Evolutionary conservation across 2,329 filamentous ascomycete species (phyloP).

Genomic region (Stachybotrys chlorohalonatus): DNA sequence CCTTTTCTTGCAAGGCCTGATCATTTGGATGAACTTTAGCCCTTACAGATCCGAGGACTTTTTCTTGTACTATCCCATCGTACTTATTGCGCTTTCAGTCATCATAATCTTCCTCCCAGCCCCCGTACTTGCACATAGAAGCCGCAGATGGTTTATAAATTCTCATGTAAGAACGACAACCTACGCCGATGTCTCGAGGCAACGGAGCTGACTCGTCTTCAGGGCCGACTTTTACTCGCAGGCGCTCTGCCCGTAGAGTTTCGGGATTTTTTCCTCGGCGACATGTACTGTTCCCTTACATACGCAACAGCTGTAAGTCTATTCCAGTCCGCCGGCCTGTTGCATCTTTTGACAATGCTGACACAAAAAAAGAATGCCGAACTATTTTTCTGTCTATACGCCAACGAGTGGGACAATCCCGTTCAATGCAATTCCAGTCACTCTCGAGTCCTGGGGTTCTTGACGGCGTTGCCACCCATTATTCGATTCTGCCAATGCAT

Average conservation of each 20-base stretch:
- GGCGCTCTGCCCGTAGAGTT: conserved; percentile 93
- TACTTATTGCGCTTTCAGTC: conserved; percentile 62
- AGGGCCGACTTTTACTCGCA: conserved; percentile 80
- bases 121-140: conserved; percentile 64
- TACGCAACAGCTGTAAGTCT: conserved; percentile 74
- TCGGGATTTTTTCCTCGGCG: conserved; percentile 91
- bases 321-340: neutral
- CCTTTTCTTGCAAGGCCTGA: conserved; percentile 65
- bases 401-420: conserved; percentile 65
- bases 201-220: neutral
- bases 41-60: conserved; percentile 55
- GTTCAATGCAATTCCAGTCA: conserved; percentile 75
- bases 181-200: conserved; percentile 5
- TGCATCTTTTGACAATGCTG: conserved; percentile 3
- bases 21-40: conserved; percentile 85
- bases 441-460: conserved; percentile 77
- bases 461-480: conserved; percentile 72
- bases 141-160: conserved; percentile 78
- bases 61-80: conserved; percentile 79
- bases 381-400: conserved; percentile 90
- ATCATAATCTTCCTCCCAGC: conserved; percentile 67
- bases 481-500: conserved; percentile 90
- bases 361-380: conserved; percentile 62
- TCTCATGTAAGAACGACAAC: conserved; percentile 59
- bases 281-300: conserved; percentile 94